Percentiles rank a stretch among this genome's conserved stretches.
These are phyloP conservation scores for Galerina sulciceps DNA, from an alignment of 768 basidiomycete species.

Conservation along the genomic window DNA sequence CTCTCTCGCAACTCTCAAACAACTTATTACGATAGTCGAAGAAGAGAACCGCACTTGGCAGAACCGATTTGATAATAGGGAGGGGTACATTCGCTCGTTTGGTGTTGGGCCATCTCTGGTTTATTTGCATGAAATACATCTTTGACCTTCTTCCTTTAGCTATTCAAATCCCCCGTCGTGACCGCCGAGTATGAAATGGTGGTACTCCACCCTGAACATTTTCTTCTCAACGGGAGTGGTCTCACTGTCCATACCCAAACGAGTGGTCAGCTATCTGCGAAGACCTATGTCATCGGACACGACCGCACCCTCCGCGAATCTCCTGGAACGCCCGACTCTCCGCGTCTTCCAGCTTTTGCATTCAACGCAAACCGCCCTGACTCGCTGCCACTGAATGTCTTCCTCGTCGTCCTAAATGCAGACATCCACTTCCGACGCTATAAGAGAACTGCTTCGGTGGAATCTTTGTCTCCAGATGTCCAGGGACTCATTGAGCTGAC, in stretches of 20 bases:
- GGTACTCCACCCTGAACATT: conserved; percentile 3
- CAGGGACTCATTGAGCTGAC: background rate
- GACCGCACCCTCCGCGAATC: conserved; percentile 2
- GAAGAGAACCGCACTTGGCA: conserved; percentile 1
- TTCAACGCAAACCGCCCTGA: background rate
- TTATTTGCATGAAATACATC: background rate
- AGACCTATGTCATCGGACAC: background rate
- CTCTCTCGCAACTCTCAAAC: conserved; percentile 10
- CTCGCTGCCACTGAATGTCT: background rate
- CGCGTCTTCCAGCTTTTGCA: background rate
- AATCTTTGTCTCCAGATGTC: too few relatives aligned
- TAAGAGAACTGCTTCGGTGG: background rate
- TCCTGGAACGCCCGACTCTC: background rate
- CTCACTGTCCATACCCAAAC: background rate
- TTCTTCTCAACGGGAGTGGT: background rate
- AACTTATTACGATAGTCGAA: conserved; percentile 9
- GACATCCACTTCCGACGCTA: conserved; percentile 7
- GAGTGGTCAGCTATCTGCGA: background rate
- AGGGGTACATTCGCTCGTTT: too few relatives aligned
- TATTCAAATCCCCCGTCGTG: conserved; percentile 4
- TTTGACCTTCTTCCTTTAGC: background rate
- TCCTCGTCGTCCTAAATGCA: conserved; percentile 12
- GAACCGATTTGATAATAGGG: background rate
- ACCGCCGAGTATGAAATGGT: conserved; percentile 13
- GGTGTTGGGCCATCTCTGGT: too few relatives aligned